Evolutionary conservation across 495 filamentous ascomycete species (phyloP).

Genomic region (Coniosporium apollinis): DNA sequence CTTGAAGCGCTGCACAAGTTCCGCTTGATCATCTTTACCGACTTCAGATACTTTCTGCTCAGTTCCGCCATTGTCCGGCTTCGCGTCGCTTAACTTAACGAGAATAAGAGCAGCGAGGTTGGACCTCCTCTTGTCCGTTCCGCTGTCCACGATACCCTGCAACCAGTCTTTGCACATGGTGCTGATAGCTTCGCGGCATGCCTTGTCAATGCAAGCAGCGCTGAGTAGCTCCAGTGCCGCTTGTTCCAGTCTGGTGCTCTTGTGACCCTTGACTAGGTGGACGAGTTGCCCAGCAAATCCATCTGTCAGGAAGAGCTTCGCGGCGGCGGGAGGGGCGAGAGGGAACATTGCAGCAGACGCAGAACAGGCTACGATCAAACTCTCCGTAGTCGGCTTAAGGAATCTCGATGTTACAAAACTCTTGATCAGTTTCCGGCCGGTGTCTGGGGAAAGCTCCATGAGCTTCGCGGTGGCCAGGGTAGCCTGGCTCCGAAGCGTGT

Average conservation of each 20-base stretch:
- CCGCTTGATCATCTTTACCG: conserved; percentile 42
- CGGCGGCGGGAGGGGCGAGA: conserved; percentile 50
- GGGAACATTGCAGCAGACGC: conserved; percentile 78
- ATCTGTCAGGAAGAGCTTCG: conserved; percentile 65
- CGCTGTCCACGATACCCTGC: conserved; percentile 54
- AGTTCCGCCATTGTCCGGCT: conserved; percentile 7
- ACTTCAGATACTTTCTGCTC: conserved; percentile 4
- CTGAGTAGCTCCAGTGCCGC: conserved; percentile 75
- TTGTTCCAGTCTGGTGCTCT: conserved; percentile 57
- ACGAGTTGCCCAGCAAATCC: conserved; percentile 58
- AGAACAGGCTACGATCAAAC: conserved; percentile 65
- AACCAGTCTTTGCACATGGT: conserved; percentile 74
- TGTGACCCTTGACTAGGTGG: conserved; percentile 55
- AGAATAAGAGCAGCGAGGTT: conserved; percentile 74
- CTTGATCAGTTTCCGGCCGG: conserved; percentile 46
- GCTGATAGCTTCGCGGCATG: conserved; percentile 61
- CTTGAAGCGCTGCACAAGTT: conserved; percentile 64
- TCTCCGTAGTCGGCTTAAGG: conserved; percentile 35
- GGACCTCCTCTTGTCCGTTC: conserved; percentile 37
- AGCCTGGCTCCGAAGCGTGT: conserved; percentile 52
- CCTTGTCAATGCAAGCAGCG: conserved; percentile 67
- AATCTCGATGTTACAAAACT: conserved; percentile 45
- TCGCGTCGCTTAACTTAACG: conserved; percentile 12
- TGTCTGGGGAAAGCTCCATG: conserved; percentile 53
- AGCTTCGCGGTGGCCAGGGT: conserved; percentile 63